A percentile compares a stretch with the other conserved stretches of the same genome.
phyloP scores from a whole-genome alignment of 2,329 filamentous ascomycete species.

The Fusarium paranaense region DNA sequence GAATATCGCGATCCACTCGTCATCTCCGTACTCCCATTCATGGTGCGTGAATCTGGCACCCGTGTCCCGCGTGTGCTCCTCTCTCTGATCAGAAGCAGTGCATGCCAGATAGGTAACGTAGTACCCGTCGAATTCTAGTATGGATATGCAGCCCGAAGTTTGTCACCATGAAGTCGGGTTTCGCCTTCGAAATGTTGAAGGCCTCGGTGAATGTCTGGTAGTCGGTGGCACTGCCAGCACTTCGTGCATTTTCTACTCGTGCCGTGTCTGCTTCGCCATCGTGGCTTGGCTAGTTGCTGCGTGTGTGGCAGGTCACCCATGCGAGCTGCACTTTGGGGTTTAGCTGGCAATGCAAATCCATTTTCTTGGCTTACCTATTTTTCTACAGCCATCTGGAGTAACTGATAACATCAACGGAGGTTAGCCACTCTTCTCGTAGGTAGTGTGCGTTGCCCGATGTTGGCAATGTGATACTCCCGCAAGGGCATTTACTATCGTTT shows the following conservation, averaged over 20 bases:
- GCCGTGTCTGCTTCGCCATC: background rate
- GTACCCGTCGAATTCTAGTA: too few relatives aligned
- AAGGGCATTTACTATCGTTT: background rate
- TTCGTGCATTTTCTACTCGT: background rate
- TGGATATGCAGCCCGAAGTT: too few relatives aligned
- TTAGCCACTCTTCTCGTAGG: background rate
- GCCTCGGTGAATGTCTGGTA: too few relatives aligned
- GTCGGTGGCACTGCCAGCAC: background rate
- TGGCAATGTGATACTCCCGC: background rate
- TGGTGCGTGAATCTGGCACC: too few relatives aligned
- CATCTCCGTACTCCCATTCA: too few relatives aligned
- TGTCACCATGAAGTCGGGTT: too few relatives aligned
- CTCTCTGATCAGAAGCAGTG: too few relatives aligned
- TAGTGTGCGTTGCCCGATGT: background rate
- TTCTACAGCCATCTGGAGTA: background rate
- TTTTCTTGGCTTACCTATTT: background rate
- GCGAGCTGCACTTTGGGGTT: background rate
- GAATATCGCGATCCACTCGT: too few relatives aligned
- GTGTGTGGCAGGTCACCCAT: background rate
- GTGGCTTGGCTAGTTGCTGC: background rate
- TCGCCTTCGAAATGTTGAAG: too few relatives aligned
- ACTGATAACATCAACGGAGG: background rate
- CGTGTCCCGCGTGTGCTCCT: too few relatives aligned
- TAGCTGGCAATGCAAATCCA: background rate
- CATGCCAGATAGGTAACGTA: too few relatives aligned